Percentiles rank a stretch among this genome's conserved stretches.
Evolutionary conservation across 2,329 filamentous ascomycete species (phyloP).

Genomic region (Sporothrix pseudoabietina): DNA sequence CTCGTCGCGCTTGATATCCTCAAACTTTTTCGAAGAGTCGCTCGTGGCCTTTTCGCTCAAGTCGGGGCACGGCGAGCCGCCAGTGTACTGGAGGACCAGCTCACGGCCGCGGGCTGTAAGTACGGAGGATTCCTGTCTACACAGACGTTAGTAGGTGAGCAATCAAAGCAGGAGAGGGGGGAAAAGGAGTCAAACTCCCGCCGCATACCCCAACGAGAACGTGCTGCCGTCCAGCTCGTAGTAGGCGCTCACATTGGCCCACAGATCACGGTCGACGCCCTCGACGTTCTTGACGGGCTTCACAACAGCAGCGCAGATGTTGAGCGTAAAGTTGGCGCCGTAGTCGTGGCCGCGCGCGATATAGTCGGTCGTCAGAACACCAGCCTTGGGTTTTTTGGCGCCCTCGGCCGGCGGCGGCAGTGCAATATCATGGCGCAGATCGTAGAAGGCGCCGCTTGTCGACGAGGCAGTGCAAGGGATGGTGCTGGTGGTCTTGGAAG

Average conservation of each 20-base stretch:
- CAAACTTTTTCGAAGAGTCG: constrained; percentile 40
- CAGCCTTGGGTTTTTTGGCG: constrained; percentile 50
- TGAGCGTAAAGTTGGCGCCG: constrained; percentile 78
- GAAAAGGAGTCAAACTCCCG: constrained; percentile 22
- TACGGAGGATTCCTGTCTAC: constrained; percentile 57
- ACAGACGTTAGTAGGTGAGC: neutral
- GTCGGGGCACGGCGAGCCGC: constrained; percentile 72
- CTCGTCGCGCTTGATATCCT: constrained; percentile 36
- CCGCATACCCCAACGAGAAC: constrained; percentile 72
- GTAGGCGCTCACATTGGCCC: constrained; percentile 77
- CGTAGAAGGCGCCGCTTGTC: constrained; percentile 60
- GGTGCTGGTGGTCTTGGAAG: constrained; percentile 44
- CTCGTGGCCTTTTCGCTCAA: constrained; percentile 39
- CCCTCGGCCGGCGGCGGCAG: constrained; percentile 46
- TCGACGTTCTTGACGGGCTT: constrained; percentile 63
- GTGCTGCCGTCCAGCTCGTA: constrained; percentile 67
- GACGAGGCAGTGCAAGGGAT: constrained; percentile 59
- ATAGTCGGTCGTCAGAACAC: constrained; percentile 54
- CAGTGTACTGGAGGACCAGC: constrained; percentile 74
- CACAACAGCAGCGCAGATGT: constrained; percentile 77
- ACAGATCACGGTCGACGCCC: constrained; percentile 63
- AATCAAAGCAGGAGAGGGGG: neutral
- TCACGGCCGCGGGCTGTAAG: constrained; percentile 68
- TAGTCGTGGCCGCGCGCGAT: constrained; percentile 75
- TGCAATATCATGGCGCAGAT: constrained; percentile 59